Evolutionary conservation across 2,329 filamentous ascomycete species (phyloP).

Genomic region (Alternaria dauci): DNA sequence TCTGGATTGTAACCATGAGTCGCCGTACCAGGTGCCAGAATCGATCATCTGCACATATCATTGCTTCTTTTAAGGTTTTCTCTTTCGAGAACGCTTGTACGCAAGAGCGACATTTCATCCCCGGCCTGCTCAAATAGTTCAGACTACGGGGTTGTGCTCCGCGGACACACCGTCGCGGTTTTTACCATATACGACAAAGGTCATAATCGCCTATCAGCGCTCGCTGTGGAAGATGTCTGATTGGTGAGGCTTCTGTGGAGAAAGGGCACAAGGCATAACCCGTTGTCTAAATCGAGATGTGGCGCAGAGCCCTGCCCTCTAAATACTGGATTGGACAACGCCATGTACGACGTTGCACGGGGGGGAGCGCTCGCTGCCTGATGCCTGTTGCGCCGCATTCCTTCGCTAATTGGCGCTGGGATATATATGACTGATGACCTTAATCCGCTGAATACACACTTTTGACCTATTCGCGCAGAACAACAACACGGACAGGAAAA

Average conservation of each 20-base stretch:
- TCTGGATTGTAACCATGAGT: not conserved
- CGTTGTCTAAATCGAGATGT: not conserved
- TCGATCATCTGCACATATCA: not conserved
- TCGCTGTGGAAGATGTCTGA: not conserved
- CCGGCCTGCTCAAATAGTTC: not conserved
- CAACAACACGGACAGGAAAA: not conserved
- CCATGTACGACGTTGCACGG: constrained; percentile 1
- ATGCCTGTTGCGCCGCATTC: not conserved
- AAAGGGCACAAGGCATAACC: not conserved
- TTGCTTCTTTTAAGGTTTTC: not conserved
- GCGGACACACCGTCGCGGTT: not conserved
- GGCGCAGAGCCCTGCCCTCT: not conserved
- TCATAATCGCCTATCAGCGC: not conserved
- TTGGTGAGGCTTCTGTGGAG: not conserved
- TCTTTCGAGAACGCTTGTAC: not conserved
- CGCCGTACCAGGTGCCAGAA: not conserved
- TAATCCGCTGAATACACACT: not conserved
- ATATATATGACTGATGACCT: not conserved
- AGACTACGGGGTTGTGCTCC: not conserved
- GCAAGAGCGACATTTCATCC: not conserved
- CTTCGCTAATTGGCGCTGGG: not conserved
- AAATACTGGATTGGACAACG: not conserved
- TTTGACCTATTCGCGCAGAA: not conserved
- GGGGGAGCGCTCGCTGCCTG: not conserved
- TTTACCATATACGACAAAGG: not conserved